Evolutionary conservation across 78 protist genomes (phyloP), one percentile per base, ranked within the genome.

Genomic region (Acrasis kona): DNA sequence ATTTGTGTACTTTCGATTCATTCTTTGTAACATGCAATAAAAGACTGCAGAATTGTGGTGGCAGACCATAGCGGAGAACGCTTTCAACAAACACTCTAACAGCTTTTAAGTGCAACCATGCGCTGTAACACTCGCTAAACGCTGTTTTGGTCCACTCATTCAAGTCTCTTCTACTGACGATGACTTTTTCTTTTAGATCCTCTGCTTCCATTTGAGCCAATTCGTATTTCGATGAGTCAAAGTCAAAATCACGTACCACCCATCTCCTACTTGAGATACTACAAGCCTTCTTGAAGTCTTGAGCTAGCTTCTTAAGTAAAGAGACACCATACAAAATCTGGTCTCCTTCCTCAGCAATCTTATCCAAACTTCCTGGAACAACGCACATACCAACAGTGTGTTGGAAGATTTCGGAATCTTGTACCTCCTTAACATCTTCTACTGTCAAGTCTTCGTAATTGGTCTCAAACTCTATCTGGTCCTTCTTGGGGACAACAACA

Each of bases 31-130:
- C 61, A n/a, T 50, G 19, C 19, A 50, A 19, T 19, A 50, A 50
- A 50, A 50, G 19, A 50, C 34, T 50, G 19, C 19, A 50, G 19
- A 50, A 50, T 50, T 19, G 19, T 50, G 61, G 61, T 50, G 92
- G 93, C 38, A 91, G 78, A 28, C 96, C 96, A 41, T 80, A 92
- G 2, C 96, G 72, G 40, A 92, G 87, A 41, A 86, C 87, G 0
- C 88, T 74, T 74, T 92, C 96, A 32, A 89, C 89, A 68, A 89
- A 89, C 4, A 87, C 41, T 40, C 93, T 79, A 5, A 92, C 27
- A 30, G 84, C 90, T 77, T 91, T 92, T 38, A 92, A 66, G 77
- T 92, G 96, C 27, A 89, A 31, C 93, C 90, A 76, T 27, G 82
- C 81, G 50, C 41, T 41, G 66, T 68, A 90, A 9, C 86, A 77